A percentile compares a stretch with the other conserved stretches of the same genome.
Conservation (phyloP, 768 basidiomycete species). For the Pleurotus tuber-regium region DNA sequence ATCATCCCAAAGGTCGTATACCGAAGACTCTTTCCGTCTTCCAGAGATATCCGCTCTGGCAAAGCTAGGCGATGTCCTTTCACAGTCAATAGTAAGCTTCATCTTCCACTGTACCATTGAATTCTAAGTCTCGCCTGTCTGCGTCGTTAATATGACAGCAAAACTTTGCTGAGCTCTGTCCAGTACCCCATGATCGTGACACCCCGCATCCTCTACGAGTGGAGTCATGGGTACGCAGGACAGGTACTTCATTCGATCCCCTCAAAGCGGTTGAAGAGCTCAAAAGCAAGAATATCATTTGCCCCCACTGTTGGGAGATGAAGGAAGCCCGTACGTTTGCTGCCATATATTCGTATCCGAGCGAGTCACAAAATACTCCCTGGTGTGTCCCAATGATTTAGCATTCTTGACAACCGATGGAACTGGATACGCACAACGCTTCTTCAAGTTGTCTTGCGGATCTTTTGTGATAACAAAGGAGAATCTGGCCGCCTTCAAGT, state of each 20-base stretch:
- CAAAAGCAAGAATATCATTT: slow-evolving; percentile 19
- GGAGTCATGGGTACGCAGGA: slow-evolving; percentile 16
- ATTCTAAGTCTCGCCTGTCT: background rate
- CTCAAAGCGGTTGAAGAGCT: slow-evolving; percentile 13
- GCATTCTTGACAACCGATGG: slow-evolving; percentile 38
- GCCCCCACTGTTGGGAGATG: slow-evolving; percentile 24
- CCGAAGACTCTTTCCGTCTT: slow-evolving; percentile 28
- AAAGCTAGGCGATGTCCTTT: slow-evolving; percentile 18
- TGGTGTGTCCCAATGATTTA: slow-evolving; percentile 15
- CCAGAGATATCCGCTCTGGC: slow-evolving; percentile 18
- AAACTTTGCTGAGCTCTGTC: slow-evolving; percentile 8
- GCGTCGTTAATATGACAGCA: background rate
- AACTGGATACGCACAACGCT: slow-evolving; percentile 46
- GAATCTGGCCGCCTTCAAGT: slow-evolving; percentile 39
- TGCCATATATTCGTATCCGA: background rate
- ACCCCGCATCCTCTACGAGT: slow-evolving; percentile 13
- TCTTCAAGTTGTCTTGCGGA: slow-evolving; percentile 34
- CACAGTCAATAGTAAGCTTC: slow-evolving; percentile 18
- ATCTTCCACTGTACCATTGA: background rate
- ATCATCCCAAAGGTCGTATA: slow-evolving; percentile 36
- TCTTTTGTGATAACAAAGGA: slow-evolving; percentile 36
- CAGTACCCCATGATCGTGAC: background rate
- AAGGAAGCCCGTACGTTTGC: slow-evolving; percentile 26
- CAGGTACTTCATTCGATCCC: slow-evolving; percentile 19
- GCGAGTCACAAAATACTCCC: no score